These are phyloP conservation scores for Entomortierella parvispora DNA, from an alignment of 192 early-diverging fungal species.

Conservation along the genomic window DNA sequence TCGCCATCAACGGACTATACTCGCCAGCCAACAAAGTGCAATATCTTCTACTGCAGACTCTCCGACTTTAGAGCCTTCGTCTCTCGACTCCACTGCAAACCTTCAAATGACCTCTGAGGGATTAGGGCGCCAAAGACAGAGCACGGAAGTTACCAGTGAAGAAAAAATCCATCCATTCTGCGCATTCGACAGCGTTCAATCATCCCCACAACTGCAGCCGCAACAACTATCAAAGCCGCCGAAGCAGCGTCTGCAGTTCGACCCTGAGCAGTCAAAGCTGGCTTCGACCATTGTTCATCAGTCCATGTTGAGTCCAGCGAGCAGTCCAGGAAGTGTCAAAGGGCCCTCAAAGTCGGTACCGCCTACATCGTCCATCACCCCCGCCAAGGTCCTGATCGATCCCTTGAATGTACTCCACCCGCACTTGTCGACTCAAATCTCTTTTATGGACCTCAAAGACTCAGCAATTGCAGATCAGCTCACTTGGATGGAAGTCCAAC, in stretches of 20 bases:
- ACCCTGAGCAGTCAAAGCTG: neutral
- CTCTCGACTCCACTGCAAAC: neutral
- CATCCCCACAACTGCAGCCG: slow-evolving; percentile 2
- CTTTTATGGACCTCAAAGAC: slow-evolving; percentile 68
- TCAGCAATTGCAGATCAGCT: slow-evolving; percentile 71
- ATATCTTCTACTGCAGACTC: neutral
- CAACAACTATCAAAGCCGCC: neutral
- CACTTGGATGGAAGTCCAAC: slow-evolving; percentile 68
- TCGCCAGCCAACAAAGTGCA: neutral
- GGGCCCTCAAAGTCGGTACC: slow-evolving; percentile 1
- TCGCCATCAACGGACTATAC: slow-evolving; percentile 17
- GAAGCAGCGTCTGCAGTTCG: slow-evolving; percentile 1
- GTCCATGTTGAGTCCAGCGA: too few species aligned
- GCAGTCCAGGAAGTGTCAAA: too few species aligned
- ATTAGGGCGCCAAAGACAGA: neutral
- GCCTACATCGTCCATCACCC: slow-evolving; percentile 2
- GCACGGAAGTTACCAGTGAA: slow-evolving; percentile 9
- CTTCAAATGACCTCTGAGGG: too few species aligned
- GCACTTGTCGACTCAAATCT: slow-evolving; percentile 28
- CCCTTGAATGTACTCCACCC: too few species aligned
- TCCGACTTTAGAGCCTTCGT: neutral
- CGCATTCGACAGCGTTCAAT: slow-evolving; percentile 1
- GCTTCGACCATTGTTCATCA: neutral
- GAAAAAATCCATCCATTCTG: slow-evolving; percentile 26
- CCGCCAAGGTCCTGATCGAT: slow-evolving; percentile 4